Evolutionary conservation across 1,284 basidiomycete species (phyloP), one percentile per base, ranked within the genome.

Genomic region (Apiotrichum brassicae): DNA sequence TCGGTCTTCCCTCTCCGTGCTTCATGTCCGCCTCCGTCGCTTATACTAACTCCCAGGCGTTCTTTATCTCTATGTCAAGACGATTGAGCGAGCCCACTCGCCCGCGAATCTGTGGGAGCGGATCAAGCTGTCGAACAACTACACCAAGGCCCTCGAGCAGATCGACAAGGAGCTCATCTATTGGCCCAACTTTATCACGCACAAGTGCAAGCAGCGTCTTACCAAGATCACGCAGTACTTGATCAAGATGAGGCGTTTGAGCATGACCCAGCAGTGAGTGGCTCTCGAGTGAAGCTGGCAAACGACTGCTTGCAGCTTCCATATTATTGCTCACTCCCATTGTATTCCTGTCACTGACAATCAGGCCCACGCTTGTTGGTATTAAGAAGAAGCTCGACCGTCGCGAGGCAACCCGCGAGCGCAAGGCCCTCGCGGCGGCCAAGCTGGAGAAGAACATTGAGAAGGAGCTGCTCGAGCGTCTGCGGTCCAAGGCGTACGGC

Each of bases 171-270:
- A 97, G 68, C 80, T 98, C 58, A 81, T 92, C 39, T 92, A 97
- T 73, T 98, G 95, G 95, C 93, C 93, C 11, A 94, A 92, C 63
- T 98, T 95, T 71, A 84, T 85, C 48, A 87, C 91, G 51, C 95
- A 98, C 78, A 97, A 97, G 76, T 97, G 94, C 79, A 99, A 98
- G 78, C 95, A 99, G 75, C 82, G 95, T 44, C 80, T 97, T 33
- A 99, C 95, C 16, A 98, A 97, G 77, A 97, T 99, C 63, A 98
- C 94, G 0, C 95, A 99, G 73, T 98, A 97, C 68, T 81, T 98
- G 56, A 97, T 98, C 75, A 95, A 97, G 78, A 92, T 98, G 87
- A 80, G 95, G 52, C 82, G 89, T 36, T 76, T 97, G 62, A 86
- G 86, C 64, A 78, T 94, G 54, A 84, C 88, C 48, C 84, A 94